These are phyloP conservation scores for Fusarium piperis DNA, from an alignment of 2,329 filamentous ascomycete genomes.

Conservation along the genomic window DNA sequence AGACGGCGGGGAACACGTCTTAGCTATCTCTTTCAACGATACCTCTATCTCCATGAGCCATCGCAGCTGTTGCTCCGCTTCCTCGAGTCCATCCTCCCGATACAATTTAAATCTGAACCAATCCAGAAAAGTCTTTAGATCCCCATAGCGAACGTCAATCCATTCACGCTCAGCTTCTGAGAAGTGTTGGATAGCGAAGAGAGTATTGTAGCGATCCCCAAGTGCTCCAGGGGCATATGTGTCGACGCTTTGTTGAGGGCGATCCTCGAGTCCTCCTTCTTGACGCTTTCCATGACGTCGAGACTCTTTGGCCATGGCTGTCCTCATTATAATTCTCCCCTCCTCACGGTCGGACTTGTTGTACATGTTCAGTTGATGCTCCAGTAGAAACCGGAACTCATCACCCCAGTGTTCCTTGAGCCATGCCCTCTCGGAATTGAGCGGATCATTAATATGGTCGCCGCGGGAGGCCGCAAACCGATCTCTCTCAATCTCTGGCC, in stretches of 20 bases:
- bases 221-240: neutral
- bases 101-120: neutral
- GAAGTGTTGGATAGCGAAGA: neutral
- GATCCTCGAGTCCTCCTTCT: neutral
- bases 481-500: neutral
- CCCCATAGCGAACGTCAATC: neutral
- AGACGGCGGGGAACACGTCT: neutral
- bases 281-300: neutral
- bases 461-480: neutral
- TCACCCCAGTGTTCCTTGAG: neutral
- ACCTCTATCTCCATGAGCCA: neutral
- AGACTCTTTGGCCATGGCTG: neutral
- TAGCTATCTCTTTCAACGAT: neutral
- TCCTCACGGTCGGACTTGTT: neutral
- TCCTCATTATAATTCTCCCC: neutral
- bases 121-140: neutral
- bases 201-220: neutral
- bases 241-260: neutral
- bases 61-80: neutral
- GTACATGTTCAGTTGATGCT: neutral
- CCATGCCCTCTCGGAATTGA: neutral
- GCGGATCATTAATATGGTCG: neutral
- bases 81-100: neutral
- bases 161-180: neutral
- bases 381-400: neutral